Evolutionary conservation across 495 filamentous ascomycete species (phyloP).

Genomic region (Cryomyces minteri): DNA sequence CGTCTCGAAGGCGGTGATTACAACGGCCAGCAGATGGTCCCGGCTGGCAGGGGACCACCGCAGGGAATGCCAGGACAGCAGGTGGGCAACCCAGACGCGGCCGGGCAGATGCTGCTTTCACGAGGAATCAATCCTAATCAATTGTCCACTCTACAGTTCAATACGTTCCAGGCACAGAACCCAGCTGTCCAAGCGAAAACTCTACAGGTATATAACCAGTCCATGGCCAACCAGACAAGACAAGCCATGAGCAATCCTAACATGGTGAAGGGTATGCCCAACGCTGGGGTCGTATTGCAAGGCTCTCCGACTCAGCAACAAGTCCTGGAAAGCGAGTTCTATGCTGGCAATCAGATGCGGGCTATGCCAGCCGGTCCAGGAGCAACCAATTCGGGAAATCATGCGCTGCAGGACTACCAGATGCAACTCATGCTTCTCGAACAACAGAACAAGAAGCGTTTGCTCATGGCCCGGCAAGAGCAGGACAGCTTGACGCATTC

Average conservation of each 20-base stretch:
- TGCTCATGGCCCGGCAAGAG: constrained; percentile 95
- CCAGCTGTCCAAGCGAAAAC: constrained; percentile 53
- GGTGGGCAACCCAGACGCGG: constrained; percentile 42
- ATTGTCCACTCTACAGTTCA: constrained; percentile 58
- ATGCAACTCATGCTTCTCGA: constrained; percentile 98
- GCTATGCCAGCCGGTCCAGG: constrained; percentile 29
- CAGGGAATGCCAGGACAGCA: constrained; percentile 35
- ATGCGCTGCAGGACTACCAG: constrained; percentile 95
- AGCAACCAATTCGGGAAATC: constrained; percentile 48
- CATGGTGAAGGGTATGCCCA: constrained; percentile 42
- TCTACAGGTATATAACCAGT: constrained; percentile 71
- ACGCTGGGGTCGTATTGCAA: constrained; percentile 31
- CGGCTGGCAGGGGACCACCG: constrained; percentile 59
- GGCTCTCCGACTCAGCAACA: constrained; percentile 48
- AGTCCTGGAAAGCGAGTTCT: constrained; percentile 34
- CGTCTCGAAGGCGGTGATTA: constrained; percentile 60
- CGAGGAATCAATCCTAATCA: constrained; percentile 58
- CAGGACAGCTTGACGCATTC: constrained; percentile 54
- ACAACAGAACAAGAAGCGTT: constrained; percentile 93
- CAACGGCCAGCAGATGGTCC: constrained; percentile 60
- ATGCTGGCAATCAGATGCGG: constrained; percentile 30
- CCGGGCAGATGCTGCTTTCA: constrained; percentile 47
- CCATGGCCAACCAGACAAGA: constrained; percentile 61
- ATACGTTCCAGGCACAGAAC: constrained; percentile 34
- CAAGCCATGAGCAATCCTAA: constrained; percentile 37